Evolutionary conservation across 139 green algal species (phyloP).

Genomic region (Tetraselmis chui): DNA sequence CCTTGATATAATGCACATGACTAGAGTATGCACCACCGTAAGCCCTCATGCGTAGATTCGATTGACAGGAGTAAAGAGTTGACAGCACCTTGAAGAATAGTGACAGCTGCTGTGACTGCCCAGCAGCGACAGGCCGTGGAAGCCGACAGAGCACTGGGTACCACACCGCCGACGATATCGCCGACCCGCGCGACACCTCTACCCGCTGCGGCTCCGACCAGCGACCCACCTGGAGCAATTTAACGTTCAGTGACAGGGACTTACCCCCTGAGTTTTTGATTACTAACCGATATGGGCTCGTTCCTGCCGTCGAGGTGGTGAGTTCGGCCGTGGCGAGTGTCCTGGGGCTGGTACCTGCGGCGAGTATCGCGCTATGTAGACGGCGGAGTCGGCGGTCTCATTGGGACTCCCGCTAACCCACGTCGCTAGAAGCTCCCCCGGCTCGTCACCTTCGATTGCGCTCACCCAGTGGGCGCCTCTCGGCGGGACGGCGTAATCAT

Average conservation of each 20-base stretch:
- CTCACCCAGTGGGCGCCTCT: not conserved
- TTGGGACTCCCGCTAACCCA: not conserved
- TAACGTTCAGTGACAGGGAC: too few species aligned
- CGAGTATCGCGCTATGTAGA: not conserved
- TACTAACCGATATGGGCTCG: too few species aligned
- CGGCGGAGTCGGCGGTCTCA: not conserved
- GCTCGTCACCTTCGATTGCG: not conserved
- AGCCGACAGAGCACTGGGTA: not conserved
- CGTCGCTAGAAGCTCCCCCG: not conserved
- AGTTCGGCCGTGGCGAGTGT: too few species aligned
- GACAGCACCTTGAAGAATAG: not conserved
- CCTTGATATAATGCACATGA: too few species aligned
- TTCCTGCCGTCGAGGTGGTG: too few species aligned
- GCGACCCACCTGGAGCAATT: too few species aligned
- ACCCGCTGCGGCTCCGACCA: too few species aligned
- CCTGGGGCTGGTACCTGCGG: not conserved
- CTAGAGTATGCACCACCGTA: too few species aligned
- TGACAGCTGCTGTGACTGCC: not conserved
- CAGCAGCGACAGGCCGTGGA: not conserved
- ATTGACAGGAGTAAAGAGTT: too few species aligned
- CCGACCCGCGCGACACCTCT: too few species aligned
- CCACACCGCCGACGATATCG: not conserved
- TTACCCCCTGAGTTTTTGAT: too few species aligned
- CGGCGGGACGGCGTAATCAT: not conserved
- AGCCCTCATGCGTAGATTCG: too few species aligned